Conservation (phyloP, 1,284 basidiomycete species). For the Cystobasidium slooffiae region DNA sequence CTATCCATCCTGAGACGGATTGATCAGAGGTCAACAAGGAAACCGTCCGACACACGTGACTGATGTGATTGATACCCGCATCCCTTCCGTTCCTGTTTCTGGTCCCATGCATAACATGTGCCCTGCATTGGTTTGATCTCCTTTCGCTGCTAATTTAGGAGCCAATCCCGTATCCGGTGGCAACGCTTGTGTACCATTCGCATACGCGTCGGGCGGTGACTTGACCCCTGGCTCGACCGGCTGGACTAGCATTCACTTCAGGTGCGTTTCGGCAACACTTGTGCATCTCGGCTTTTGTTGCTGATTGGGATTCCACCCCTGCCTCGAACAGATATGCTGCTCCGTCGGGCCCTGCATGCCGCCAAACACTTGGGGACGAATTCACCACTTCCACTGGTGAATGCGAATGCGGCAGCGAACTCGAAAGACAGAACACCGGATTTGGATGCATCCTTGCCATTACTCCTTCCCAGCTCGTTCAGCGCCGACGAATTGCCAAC, state of each 20-base stretch:
- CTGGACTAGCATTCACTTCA: not conserved
- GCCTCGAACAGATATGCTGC: not conserved
- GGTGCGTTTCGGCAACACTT: not conserved
- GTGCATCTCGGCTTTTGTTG: not conserved
- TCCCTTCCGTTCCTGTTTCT: not conserved
- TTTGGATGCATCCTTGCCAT: not conserved
- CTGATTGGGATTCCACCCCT: not conserved
- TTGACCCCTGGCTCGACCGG: not conserved
- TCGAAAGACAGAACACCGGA: constrained; percentile 5
- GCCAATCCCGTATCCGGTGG: no score
- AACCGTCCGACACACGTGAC: no score
- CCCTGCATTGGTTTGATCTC: no score
- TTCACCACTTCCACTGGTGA: not conserved
- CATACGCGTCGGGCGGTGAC: not conserved
- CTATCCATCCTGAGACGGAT: not conserved
- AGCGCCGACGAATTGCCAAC: not conserved
- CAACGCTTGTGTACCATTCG: not conserved
- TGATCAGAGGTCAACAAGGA: not conserved
- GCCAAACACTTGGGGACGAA: not conserved
- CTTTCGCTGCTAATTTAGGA: no score
- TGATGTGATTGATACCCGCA: no score
- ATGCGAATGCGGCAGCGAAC: not conserved
- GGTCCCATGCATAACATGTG: not conserved
- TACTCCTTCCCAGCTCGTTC: not conserved
- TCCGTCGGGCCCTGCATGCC: not conserved